Conservation (phyloP, 305 asterid genomes). For the Solanum hybrid region DNA sequence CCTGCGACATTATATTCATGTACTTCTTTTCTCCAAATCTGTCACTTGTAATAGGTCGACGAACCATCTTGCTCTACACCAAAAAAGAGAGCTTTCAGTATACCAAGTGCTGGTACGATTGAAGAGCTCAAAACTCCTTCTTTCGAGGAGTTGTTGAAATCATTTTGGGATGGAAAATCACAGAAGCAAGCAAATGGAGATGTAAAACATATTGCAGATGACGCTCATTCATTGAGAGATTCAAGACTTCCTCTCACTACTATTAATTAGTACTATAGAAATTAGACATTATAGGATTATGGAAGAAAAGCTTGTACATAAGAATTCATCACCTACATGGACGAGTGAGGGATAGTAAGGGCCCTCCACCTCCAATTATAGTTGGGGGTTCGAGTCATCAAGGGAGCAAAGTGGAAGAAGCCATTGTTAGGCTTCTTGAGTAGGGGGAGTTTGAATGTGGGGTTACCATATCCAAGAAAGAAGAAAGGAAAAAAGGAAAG, state of each 20-base stretch:
- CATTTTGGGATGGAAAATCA: constrained; percentile 78
- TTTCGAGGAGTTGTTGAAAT: constrained; percentile 70
- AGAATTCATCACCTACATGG: constrained; percentile 1
- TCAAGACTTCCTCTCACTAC: constrained; percentile 83
- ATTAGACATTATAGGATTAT: background rate
- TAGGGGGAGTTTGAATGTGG: background rate
- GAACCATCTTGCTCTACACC: constrained; percentile 93
- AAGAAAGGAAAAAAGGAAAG: background rate
- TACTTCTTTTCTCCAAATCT: background rate
- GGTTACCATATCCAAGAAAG: background rate
- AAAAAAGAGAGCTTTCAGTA: constrained; percentile 52
- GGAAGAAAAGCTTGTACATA: constrained; percentile 8
- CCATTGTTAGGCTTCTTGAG: background rate
- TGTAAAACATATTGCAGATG: constrained; percentile 51
- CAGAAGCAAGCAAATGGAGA: constrained; percentile 76
- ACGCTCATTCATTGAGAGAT: constrained; percentile 54
- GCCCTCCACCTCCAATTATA: constrained; percentile 3
- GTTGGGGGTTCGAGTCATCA: constrained; percentile 1
- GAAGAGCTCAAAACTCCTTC: constrained; percentile 86
- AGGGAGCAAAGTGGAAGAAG: background rate
- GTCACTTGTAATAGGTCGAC: constrained; percentile 49
- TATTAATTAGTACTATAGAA: constrained; percentile 33
- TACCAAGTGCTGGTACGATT: constrained; percentile 70
- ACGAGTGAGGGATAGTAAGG: background rate
- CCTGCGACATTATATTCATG: background rate